Evolutionary conservation across 768 basidiomycete genomes (phyloP).

Genomic region (Tephrocybe rancida): DNA sequence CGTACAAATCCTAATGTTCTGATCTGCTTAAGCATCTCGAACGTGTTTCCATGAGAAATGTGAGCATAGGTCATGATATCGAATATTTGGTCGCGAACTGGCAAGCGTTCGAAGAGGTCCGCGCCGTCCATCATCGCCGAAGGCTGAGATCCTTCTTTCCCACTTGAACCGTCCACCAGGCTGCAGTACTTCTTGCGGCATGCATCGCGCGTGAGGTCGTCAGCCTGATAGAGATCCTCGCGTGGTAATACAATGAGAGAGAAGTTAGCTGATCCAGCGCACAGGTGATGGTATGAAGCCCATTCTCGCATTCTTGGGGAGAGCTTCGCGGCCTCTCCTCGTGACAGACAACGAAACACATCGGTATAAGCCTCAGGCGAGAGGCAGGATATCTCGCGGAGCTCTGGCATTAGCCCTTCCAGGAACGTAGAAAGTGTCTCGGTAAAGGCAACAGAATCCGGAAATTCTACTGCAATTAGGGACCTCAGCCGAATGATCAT

Average conservation of each 20-base stretch:
- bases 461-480: slow-evolving; percentile 62
- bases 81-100: slow-evolving; percentile 68
- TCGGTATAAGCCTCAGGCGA: slow-evolving; percentile 54
- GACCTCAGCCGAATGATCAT: slow-evolving; percentile 56
- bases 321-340: slow-evolving; percentile 39
- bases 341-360: slow-evolving; percentile 48
- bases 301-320: slow-evolving; percentile 47
- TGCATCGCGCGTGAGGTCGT: slow-evolving; percentile 51
- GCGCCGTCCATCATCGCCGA: slow-evolving; percentile 22
- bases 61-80: slow-evolving; percentile 71
- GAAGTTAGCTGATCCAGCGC: slow-evolving; percentile 59
- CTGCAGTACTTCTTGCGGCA: slow-evolving; percentile 47
- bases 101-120: slow-evolving; percentile 59
- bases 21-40: slow-evolving; percentile 57
- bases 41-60: slow-evolving; percentile 54
- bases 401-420: slow-evolving; percentile 49
- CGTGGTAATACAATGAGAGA: slow-evolving; percentile 61
- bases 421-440: slow-evolving; percentile 51
- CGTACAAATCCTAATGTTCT: slow-evolving; percentile 63
- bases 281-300: slow-evolving; percentile 61
- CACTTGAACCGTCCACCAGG: slow-evolving; percentile 31
- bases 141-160: not conserved
- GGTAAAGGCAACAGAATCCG: slow-evolving; percentile 55
- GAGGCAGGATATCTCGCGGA: slow-evolving; percentile 64
- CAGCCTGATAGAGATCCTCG: slow-evolving; percentile 57